These are phyloP conservation scores for Arthrobotrys sinensis DNA, from an alignment of 2,329 filamentous ascomycete species.

Conservation along the genomic window DNA sequence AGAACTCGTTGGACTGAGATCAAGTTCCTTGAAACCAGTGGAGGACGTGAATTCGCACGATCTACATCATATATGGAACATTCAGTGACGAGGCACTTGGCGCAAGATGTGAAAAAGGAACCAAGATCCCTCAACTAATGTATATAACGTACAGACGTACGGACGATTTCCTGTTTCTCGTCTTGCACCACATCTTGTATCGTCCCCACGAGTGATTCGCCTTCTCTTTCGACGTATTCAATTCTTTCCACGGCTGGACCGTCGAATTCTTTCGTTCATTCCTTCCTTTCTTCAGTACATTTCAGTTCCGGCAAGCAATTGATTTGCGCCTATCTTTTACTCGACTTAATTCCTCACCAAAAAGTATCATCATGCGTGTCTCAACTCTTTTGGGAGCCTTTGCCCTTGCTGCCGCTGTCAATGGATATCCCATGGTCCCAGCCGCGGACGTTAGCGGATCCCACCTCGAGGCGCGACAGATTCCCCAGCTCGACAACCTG, in stretches of 20 bases:
- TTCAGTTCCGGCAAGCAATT: slow-evolving; percentile 20
- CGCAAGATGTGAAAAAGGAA: neutral
- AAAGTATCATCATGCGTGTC: slow-evolving; percentile 24
- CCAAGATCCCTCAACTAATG: neutral
- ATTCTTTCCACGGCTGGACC: slow-evolving; percentile 36
- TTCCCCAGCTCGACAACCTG: neutral
- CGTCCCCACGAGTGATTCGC: neutral
- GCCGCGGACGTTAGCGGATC: neutral
- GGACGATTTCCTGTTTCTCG: neutral
- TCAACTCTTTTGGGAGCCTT: slow-evolving; percentile 18
- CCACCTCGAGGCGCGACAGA: slow-evolving; percentile 9
- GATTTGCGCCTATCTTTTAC: slow-evolving; percentile 13
- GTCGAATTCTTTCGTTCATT: slow-evolving; percentile 12
- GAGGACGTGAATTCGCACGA: neutral
- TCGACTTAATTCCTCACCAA: neutral
- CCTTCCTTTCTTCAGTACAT: neutral
- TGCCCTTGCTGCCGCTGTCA: slow-evolving; percentile 16
- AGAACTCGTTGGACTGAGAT: neutral
- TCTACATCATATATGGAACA: slow-evolving; percentile 11
- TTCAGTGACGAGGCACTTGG: neutral
- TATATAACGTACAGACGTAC: neutral
- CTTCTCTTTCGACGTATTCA: slow-evolving; percentile 6
- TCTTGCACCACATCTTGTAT: slow-evolving; percentile 15
- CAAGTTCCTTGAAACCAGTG: slow-evolving; percentile 5
- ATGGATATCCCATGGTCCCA: slow-evolving; percentile 6